Percentiles rank a stretch among this genome's conserved stretches.
These are phyloP conservation scores for Talaromyces sp. DNA, from an alignment of 2,329 filamentous ascomycete species.

Conservation along the genomic window DNA sequence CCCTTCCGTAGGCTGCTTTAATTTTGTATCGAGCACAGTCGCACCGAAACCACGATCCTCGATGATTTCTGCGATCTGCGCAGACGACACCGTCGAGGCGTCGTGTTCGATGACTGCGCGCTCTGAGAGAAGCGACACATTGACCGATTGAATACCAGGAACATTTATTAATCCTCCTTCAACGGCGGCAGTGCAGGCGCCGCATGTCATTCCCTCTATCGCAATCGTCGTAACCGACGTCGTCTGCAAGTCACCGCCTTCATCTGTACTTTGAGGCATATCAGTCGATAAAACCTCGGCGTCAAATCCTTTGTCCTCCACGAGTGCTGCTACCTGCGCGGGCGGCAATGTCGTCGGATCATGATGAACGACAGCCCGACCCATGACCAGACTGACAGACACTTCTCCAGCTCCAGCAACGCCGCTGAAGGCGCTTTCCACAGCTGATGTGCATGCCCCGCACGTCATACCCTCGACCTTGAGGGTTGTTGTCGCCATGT, in stretches of 20 bases:
- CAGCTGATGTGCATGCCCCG: conserved; percentile 90
- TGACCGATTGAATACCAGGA: conserved; percentile 67
- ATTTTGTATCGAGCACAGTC: conserved; percentile 63
- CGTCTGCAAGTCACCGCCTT: conserved; percentile 19
- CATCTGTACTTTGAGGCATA: conserved; percentile 47
- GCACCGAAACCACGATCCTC: conserved; percentile 74
- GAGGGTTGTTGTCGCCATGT: conserved; percentile 74
- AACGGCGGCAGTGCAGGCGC: conserved; percentile 80
- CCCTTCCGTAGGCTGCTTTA: conserved; percentile 26
- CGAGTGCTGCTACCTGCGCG: conserved; percentile 73
- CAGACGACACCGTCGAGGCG: conserved; percentile 46
- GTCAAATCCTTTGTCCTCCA: conserved; percentile 89
- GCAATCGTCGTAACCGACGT: conserved; percentile 68
- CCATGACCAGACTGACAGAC: conserved; percentile 90
- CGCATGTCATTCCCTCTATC: conserved; percentile 86
- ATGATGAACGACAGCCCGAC: conserved; percentile 90
- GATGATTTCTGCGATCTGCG: conserved; percentile 53
- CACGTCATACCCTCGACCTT: conserved; percentile 84
- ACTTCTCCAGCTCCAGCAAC: conserved; percentile 78
- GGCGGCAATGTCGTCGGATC: conserved; percentile 69
- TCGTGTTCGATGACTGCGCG: conserved; percentile 83
- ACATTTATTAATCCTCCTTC: conserved; percentile 75
- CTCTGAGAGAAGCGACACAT: conserved; percentile 77
- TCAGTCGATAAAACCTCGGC: conserved; percentile 83
- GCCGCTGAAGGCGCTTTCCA: conserved; percentile 83